phyloP scores from a whole-genome alignment of 2,329 filamentous ascomycete species.

The Pseudogymnoascus sp. region DNA sequence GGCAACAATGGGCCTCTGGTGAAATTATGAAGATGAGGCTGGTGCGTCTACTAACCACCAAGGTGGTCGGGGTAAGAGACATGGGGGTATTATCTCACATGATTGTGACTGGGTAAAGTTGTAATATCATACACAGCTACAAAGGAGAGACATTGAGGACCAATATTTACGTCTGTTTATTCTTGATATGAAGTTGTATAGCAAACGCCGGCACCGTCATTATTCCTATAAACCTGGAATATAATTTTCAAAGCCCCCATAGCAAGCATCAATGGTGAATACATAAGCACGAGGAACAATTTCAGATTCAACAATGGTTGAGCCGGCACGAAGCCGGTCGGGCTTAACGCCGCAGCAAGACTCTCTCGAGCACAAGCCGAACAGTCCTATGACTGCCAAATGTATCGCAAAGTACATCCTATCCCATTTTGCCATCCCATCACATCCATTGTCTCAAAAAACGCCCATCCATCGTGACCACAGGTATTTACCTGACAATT shows the following conservation, averaged over 20 bases:
- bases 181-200: conserved; percentile 7
- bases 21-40: background rate
- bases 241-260: background rate
- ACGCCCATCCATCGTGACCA: conserved; percentile 19
- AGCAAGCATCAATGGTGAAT: conserved; percentile 9
- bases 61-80: background rate
- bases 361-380: conserved; percentile 43
- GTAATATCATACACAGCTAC: background rate
- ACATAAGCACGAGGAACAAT: conserved; percentile 6
- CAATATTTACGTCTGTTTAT: too few species aligned
- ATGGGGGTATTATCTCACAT: background rate
- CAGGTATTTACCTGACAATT: conserved; percentile 80
- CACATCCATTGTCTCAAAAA: conserved; percentile 12
- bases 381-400: conserved; percentile 38
- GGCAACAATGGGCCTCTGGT: background rate
- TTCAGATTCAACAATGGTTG: conserved; percentile 22
- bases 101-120: background rate
- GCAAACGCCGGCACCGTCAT: background rate
- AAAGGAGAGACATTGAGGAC: too few species aligned
- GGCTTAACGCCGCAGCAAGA: conserved; percentile 65
- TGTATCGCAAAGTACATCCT: conserved; percentile 36
- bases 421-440: conserved; percentile 22
- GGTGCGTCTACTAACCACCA: background rate
- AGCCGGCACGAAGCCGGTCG: conserved; percentile 65
- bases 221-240: background rate